Conservation (phyloP, 73 alveolate species). For the Paramecium pentaurelia region DNA sequence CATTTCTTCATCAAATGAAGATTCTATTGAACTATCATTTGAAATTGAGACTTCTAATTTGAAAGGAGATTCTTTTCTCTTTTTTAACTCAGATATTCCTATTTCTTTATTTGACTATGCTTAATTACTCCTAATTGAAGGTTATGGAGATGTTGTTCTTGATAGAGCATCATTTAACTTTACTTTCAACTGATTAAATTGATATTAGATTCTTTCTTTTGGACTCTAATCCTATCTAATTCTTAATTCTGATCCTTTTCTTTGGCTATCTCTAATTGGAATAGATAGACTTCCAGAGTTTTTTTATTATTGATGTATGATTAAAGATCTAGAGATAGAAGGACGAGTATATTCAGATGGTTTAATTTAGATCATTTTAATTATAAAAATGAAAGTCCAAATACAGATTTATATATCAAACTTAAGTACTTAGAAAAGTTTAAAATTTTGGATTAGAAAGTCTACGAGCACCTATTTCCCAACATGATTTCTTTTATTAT, state of each 20-base stretch:
- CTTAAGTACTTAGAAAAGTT: background rate
- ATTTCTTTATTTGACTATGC: background rate
- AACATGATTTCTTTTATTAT: background rate
- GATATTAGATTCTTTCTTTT: background rate
- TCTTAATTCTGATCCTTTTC: background rate
- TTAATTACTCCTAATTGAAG: background rate
- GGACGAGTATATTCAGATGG: background rate
- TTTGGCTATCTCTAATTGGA: background rate
- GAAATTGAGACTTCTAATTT: background rate
- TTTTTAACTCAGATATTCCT: background rate
- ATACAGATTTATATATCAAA: background rate
- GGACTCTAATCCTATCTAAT: background rate
- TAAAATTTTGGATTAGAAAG: background rate
- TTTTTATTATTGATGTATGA: background rate
- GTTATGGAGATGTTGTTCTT: constrained; percentile 4
- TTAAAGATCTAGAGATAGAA: background rate
- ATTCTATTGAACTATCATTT: background rate
- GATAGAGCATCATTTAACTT: background rate
- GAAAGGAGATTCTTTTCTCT: background rate
- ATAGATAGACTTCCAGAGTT: background rate
- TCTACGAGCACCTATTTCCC: constrained; percentile 23
- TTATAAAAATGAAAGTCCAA: background rate
- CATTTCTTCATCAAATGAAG: background rate
- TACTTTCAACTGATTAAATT: background rate
- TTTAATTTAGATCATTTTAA: background rate